Percentiles rank a stretch among this genome's conserved stretches.
Conservation (phyloP, 805 yeast genomes). For the Candida verbasci region DNA sequence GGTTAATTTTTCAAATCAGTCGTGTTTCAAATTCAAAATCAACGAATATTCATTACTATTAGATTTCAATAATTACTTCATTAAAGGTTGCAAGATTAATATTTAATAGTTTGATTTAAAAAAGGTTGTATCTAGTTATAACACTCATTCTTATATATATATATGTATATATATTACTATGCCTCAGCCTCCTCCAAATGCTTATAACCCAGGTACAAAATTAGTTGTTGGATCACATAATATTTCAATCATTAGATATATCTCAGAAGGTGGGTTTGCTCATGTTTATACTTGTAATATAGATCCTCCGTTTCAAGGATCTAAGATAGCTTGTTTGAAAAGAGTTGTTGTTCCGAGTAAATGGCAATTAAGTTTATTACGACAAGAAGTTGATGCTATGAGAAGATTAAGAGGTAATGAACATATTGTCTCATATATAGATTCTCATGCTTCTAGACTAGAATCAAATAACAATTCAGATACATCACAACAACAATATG, state of each 20-base stretch:
- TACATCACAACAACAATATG: constrained; percentile 49
- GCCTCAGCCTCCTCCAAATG: constrained; percentile 51
- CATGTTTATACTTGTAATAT: constrained; percentile 82
- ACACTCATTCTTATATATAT: no score
- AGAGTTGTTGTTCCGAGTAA: constrained; percentile 95
- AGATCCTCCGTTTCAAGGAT: constrained; percentile 47
- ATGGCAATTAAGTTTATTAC: constrained; percentile 67
- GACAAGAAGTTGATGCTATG: constrained; percentile 98
- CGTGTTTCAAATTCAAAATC: no score
- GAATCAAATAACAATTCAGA: constrained; percentile 18
- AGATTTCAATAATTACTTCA: no score
- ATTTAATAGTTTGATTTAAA: no score
- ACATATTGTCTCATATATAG: constrained; percentile 85
- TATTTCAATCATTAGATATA: constrained; percentile 62
- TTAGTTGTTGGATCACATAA: constrained; percentile 82
- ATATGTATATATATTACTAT: no score
- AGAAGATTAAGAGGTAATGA: constrained; percentile 74
- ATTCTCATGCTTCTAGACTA: constrained; percentile 87
- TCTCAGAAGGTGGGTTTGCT: constrained; percentile 93
- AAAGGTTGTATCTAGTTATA: no score
- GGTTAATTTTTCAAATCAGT: no score
- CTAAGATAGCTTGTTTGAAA: constrained; percentile 73
- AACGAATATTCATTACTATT: no score
- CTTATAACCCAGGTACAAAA: constrained; percentile 71
- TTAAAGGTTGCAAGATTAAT: no score